Base-by-base conservation (phyloP, 2,329 filamentous ascomycete species). In the Akanthomyces uredinophilus region DNA sequence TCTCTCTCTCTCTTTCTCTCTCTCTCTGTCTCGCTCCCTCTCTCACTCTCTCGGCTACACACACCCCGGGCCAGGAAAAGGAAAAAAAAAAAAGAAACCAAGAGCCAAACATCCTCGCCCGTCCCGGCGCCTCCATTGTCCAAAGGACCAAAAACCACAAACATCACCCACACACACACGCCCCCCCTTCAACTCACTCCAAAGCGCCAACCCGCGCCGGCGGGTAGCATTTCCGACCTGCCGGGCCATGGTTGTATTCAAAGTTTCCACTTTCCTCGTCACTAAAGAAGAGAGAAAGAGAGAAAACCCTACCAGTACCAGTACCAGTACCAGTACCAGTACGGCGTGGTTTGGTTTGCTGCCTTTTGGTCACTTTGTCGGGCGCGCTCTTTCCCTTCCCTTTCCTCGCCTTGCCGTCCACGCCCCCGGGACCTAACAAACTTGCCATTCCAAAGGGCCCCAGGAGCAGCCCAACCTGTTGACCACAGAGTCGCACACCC, bases 181-280 rank as follows among this genome's bases (percentile, higher is more conserved):
- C 37, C 11, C 37, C 13, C 37, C 37, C 11, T 6, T 8, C 32
- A n/a, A n/a, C 7, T 35, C 46, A n/a, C 18, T n/a, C 44, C 22
- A 47, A 56, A 39, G 41, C 60, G 60, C 37, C 43, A 51, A 24
- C 44, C 37, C 43, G 52, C 60, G 52, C 43, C 24, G 51, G 52
- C 41, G 52, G 60, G 51, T 50, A 35, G 51, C 50, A 11, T 51
- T 62, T 51, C 60, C 60, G 60, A 35, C 50, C 16, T 56, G 52
- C 60, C 60, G 60, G 46, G 52, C 44, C 32, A 43, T 43, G 52
- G 60, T 13, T 18, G 7, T n/a, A n/a, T n/a, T 29, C 37, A 39
- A 10, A 32, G 52, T 50, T 62, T 55, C 52, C 52, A 51, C 52
- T 62, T 62, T 52, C 47, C 60, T 62, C 47, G 24, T 29, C 53